Evolutionary conservation across 495 filamentous ascomycete species (phyloP).

Genomic region (Lichenothelia convexa): DNA sequence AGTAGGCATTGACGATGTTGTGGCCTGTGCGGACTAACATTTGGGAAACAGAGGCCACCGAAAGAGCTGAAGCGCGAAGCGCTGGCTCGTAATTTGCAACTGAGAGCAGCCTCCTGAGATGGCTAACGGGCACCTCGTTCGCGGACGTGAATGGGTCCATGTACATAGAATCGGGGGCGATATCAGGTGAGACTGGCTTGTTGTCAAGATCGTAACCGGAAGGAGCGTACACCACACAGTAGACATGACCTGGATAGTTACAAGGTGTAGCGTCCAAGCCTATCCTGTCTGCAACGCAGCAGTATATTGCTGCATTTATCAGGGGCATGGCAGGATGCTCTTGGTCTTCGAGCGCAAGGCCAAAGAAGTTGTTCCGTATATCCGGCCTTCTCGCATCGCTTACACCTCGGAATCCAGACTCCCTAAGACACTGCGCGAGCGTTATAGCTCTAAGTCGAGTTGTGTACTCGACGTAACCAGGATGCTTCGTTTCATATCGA

Average conservation of each 20-base stretch:
- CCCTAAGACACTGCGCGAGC: constrained; percentile 46
- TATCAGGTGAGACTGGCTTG: constrained; percentile 13
- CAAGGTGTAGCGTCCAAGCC: constrained; percentile 55
- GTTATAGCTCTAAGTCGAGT: constrained; percentile 47
- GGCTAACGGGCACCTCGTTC: constrained; percentile 39
- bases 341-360: constrained; percentile 39
- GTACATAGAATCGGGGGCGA: constrained; percentile 42
- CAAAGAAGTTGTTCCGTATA: constrained; percentile 71
- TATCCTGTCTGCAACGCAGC: constrained; percentile 43
- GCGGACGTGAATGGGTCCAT: constrained; percentile 66
- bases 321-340: constrained; percentile 60
- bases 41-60: constrained; percentile 36
- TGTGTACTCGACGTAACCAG: constrained; percentile 30
- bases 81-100: constrained; percentile 38
- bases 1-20: constrained; percentile 55
- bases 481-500: constrained; percentile 30
- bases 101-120: constrained; percentile 45
- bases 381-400: constrained; percentile 46
- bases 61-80: constrained; percentile 38
- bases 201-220: constrained; percentile 44
- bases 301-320: constrained; percentile 58
- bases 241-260: constrained; percentile 63
- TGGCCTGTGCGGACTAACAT: constrained; percentile 59
- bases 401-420: constrained; percentile 50
- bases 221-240: constrained; percentile 47